phyloP scores from a whole-genome alignment of 2,329 filamentous ascomycete genomes.

The Emmonsia crescens region DNA sequence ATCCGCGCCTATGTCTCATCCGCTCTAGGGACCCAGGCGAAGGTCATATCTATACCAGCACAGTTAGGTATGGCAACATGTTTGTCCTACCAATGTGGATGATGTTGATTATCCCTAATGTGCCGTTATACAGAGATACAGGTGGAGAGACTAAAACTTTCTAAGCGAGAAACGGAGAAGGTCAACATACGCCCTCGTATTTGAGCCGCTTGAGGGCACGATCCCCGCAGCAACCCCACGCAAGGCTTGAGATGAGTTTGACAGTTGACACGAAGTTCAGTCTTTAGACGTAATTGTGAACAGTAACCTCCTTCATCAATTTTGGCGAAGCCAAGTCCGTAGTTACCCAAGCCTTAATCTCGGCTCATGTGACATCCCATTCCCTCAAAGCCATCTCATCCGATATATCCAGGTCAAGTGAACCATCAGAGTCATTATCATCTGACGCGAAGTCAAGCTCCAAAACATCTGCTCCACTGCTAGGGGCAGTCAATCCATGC shows the following conservation, averaged over 20 bases:
- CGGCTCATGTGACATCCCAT: not conserved
- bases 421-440: not conserved
- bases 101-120: too few relatives aligned
- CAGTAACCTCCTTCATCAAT: not conserved
- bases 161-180: not conserved
- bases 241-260: not conserved
- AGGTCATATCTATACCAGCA: not conserved
- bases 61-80: not conserved
- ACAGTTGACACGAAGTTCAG: not conserved
- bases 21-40: not conserved
- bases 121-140: not conserved
- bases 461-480: not conserved
- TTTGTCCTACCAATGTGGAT: not conserved
- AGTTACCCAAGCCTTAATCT: too few relatives aligned
- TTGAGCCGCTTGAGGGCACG: not conserved
- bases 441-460: not conserved
- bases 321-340: too few relatives aligned
- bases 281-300: not conserved
- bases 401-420: not conserved
- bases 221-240: not conserved
- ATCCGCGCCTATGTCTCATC: not conserved
- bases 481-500: not conserved
- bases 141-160: not conserved
- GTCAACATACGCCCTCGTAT: not conserved
- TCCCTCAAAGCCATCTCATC: not conserved